Conservation (phyloP, 2,329 filamentous ascomycete genomes). For the Knoxdaviesia proteae region DNA sequence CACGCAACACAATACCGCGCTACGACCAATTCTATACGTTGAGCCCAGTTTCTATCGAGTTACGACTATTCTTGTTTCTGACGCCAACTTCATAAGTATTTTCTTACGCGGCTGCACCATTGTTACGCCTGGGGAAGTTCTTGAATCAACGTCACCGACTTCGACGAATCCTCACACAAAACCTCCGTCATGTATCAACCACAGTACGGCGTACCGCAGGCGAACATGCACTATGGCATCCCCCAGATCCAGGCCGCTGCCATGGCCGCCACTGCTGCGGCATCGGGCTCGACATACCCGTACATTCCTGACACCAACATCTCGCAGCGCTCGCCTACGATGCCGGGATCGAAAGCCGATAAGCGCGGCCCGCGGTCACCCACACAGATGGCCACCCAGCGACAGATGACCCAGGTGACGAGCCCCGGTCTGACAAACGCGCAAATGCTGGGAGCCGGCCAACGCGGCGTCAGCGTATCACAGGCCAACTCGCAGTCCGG, state of each 20-base stretch:
- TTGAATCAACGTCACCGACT: too few relatives aligned
- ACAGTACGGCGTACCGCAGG: slow-evolving; percentile 51
- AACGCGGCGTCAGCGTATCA: slow-evolving; percentile 26
- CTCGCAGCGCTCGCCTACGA: slow-evolving; percentile 55
- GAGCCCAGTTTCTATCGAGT: too few relatives aligned
- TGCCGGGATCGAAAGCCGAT: slow-evolving; percentile 55
- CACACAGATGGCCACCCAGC: slow-evolving; percentile 35
- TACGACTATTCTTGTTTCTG: too few relatives aligned
- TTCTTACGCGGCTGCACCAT: too few relatives aligned
- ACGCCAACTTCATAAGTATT: too few relatives aligned
- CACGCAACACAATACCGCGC: too few relatives aligned
- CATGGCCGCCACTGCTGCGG: slow-evolving; percentile 79
- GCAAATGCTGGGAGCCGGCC: too few relatives aligned
- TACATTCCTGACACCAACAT: slow-evolving; percentile 52
- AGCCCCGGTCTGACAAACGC: slow-evolving; percentile 33
- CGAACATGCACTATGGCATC: slow-evolving; percentile 67
- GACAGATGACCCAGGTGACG: slow-evolving; percentile 57
- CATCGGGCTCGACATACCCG: slow-evolving; percentile 60
- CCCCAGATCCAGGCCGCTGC: slow-evolving; percentile 73
- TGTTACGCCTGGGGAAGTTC: too few relatives aligned
- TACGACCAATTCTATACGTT: too few relatives aligned
- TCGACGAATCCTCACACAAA: background rate
- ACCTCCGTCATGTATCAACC: slow-evolving; percentile 46
- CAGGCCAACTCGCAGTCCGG: slow-evolving; percentile 22
- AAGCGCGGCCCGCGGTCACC: slow-evolving; percentile 56